A percentile compares a stretch with the other conserved stretches of the same genome.
Conservation (phyloP, 768 basidiomycete genomes). For the Asterophora parasitica region DNA sequence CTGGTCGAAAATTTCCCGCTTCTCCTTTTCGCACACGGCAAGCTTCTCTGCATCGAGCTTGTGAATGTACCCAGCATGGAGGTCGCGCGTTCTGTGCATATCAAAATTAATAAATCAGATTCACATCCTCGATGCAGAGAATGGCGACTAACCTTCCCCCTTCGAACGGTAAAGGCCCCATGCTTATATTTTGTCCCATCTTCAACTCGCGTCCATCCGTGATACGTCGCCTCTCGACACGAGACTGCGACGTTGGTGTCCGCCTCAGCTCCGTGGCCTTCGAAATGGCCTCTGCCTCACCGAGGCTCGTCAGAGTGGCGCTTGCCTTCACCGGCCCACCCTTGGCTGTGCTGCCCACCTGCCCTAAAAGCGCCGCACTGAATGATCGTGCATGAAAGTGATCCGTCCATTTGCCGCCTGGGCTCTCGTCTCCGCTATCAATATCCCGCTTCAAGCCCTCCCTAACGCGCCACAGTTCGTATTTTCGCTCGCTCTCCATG, state of each 20-base stretch:
- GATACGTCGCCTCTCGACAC: background rate
- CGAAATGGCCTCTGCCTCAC: background rate
- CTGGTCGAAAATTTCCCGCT: background rate
- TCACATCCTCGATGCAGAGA: background rate
- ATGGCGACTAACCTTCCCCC: background rate
- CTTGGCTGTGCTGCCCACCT: too few relatives aligned
- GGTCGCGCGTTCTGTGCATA: background rate
- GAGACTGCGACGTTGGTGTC: background rate
- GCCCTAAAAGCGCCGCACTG: background rate
- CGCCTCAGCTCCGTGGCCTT: background rate
- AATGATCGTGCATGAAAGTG: background rate
- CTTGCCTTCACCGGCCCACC: too few relatives aligned
- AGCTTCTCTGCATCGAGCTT: background rate
- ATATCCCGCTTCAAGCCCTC: background rate
- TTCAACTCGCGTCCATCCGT: background rate
- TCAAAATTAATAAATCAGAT: background rate
- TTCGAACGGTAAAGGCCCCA: background rate
- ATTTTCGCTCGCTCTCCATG: background rate
- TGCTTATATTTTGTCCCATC: background rate
- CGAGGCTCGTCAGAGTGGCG: too few relatives aligned
- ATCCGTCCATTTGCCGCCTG: background rate
- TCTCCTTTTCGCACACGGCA: constrained; percentile 10
- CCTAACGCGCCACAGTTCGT: background rate
- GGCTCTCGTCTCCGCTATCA: background rate
- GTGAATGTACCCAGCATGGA: background rate